phyloP scores from a whole-genome alignment of 2,329 filamentous ascomycete genomes.

The Botrytis elliptica region DNA sequence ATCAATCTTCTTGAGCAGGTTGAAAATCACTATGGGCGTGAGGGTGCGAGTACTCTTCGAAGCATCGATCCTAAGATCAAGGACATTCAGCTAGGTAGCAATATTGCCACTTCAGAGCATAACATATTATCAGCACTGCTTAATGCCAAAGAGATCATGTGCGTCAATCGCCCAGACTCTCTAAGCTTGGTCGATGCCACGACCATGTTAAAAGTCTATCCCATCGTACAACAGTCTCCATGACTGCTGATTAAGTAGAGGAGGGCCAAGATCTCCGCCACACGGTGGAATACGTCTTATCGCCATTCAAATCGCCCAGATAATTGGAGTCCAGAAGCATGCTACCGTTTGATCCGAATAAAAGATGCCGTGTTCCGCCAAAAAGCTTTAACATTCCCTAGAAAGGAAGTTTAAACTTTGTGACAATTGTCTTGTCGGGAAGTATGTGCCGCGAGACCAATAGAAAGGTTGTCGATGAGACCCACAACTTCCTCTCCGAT shows the following conservation, averaged over 20 bases:
- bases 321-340: conserved; percentile 34
- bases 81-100: conserved; percentile 23
- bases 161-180: conserved; percentile 27
- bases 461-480: conserved; percentile 33
- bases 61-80: conserved; percentile 17
- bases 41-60: conserved; percentile 24
- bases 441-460: conserved; percentile 28
- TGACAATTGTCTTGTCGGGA: conserved; percentile 31
- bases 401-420: conserved; percentile 36
- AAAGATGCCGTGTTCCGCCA: conserved; percentile 26
- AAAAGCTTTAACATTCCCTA: conserved; percentile 30
- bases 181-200: conserved; percentile 31
- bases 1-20: conserved; percentile 31
- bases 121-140: conserved; percentile 46
- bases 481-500: conserved; percentile 34
- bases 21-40: conserved; percentile 16
- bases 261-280: conserved; percentile 29
- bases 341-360: conserved; percentile 30
- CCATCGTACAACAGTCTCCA: conserved; percentile 33
- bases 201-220: conserved; percentile 29
- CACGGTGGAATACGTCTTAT: conserved; percentile 39
- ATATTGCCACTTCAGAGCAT: conserved; percentile 42
- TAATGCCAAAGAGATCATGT: conserved; percentile 39
- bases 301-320: conserved; percentile 30
- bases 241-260: conserved; percentile 28